Base-by-base conservation (phyloP, 257 asterid species). In the Nicotiana knightiana region DNA sequence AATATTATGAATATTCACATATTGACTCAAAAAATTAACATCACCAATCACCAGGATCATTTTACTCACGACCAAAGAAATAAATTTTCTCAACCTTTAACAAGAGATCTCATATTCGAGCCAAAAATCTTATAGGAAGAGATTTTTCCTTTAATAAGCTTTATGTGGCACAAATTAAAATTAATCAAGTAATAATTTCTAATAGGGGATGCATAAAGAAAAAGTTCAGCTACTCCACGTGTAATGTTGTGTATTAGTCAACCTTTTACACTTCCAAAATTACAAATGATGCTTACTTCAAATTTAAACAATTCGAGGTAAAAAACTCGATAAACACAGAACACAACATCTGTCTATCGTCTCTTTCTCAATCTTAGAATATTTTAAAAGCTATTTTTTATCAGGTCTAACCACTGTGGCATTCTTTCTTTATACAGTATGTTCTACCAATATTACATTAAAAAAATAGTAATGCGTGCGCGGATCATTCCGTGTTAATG, bases 151-250 rank as follows among this genome's bases (percentile, higher is more conserved):
- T 16, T 5, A 32, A 3, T 0, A 67, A 2, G 37, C 18, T 3
- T 0, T 67, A 35, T 0, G 8, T 37, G 3, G 2, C 9, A 5
- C 0, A 0, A 68, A 68, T 37, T 8, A 0, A 4, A 0, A 37
- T 37, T 67, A 66, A 66, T 66, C 2, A 1, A 67, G 4, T 4
- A 4, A 17, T 24, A 2, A 66, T 33, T 33, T 1, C 0, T 3
- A 64, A 30, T 26, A 64, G 11, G 10, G 28, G 11, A 30, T 32
- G 9, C 18, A 35, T 67, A 17, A 16, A 16, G 1, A 0, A 9
- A 18, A 68, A 37, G 37, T 1, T 0, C 8, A 17, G 18, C 24
- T 18, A 67, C 16, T 18, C 55, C 55, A 68, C 16, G 24, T 10
- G 77, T 58, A 58, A 6, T 58, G 12, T 17, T 58, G 4, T 58